These are phyloP conservation scores for Cytospora piceae DNA, from an alignment of 2,329 filamentous ascomycete genomes.

Conservation along the genomic window DNA sequence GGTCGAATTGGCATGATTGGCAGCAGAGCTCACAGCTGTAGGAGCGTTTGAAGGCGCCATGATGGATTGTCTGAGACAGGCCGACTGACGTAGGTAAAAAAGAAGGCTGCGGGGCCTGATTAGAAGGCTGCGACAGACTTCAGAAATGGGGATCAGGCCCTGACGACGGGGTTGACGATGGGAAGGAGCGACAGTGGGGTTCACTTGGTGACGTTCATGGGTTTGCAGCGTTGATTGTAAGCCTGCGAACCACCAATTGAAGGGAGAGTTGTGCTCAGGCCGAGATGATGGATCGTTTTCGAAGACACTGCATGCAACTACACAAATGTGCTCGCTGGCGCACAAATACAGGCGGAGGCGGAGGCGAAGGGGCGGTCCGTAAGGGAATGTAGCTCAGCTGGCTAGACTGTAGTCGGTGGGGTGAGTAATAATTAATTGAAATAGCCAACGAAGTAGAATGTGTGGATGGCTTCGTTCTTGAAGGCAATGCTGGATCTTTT, in stretches of 20 bases:
- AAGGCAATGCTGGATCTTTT: not conserved
- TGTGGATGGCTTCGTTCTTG: not conserved
- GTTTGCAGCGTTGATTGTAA: not conserved
- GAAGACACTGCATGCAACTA: slow-evolving; percentile 1
- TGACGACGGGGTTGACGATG: slow-evolving; percentile 17
- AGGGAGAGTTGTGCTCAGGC: not conserved
- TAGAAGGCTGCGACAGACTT: slow-evolving; percentile 22
- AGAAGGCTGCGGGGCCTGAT: slow-evolving; percentile 18
- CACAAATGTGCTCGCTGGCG: not conserved
- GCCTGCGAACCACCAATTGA: not conserved
- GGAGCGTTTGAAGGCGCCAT: slow-evolving; percentile 28
- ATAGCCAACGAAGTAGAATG: not conserved
- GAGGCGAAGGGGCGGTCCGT: slow-evolving; percentile 5
- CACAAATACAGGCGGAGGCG: slow-evolving; percentile 11
- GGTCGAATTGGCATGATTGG: slow-evolving; percentile 12
- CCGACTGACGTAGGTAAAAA: slow-evolving; percentile 8
- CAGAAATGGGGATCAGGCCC: slow-evolving; percentile 14
- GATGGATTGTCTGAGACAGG: slow-evolving; percentile 9
- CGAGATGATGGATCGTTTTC: not conserved
- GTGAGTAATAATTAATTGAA: not conserved
- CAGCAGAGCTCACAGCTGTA: not conserved
- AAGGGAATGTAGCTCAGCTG: not conserved
- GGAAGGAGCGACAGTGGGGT: slow-evolving; percentile 18
- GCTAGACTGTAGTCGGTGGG: not conserved
- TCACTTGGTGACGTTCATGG: slow-evolving; percentile 7